Conservation (phyloP, 2,329 filamentous ascomycete genomes). For the Zasmidium cellare region DNA sequence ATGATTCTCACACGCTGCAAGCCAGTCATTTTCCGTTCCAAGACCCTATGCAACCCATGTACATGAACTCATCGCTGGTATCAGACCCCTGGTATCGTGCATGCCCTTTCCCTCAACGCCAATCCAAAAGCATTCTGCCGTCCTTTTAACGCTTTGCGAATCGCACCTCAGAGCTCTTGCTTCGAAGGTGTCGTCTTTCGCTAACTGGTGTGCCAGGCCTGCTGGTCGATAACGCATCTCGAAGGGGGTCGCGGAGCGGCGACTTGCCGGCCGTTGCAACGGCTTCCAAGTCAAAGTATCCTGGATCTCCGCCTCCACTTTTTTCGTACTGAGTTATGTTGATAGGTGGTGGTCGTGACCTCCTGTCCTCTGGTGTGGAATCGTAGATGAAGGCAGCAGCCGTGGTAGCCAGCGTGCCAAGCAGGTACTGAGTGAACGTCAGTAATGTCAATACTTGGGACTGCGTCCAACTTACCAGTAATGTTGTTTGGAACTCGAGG, state of each 20-base stretch:
- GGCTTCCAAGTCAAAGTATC: slow-evolving; percentile 46
- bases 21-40: neutral
- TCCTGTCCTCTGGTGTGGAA: slow-evolving; percentile 55
- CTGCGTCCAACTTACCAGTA: slow-evolving; percentile 60
- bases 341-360: slow-evolving; percentile 63
- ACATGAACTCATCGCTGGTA: neutral
- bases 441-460: slow-evolving; percentile 4
- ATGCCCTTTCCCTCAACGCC: neutral
- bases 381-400: slow-evolving; percentile 84
- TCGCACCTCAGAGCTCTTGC: slow-evolving; percentile 29
- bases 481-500: slow-evolving; percentile 75
- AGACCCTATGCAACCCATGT: neutral
- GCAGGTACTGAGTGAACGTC: slow-evolving; percentile 63
- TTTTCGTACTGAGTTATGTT: slow-evolving; percentile 77
- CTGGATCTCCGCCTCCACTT: slow-evolving; percentile 37
- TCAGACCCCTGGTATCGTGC: neutral
- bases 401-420: slow-evolving; percentile 78
- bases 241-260: slow-evolving; percentile 42
- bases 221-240: slow-evolving; percentile 55
- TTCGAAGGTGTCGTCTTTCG: slow-evolving; percentile 39
- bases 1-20: neutral
- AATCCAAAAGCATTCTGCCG: neutral
- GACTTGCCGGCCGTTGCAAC: slow-evolving; percentile 48
- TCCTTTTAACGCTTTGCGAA: slow-evolving; percentile 39
- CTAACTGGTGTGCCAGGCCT: slow-evolving; percentile 35